Conservation (phyloP, 352 stramenopile genomes). For the Phytophthora europaea region DNA sequence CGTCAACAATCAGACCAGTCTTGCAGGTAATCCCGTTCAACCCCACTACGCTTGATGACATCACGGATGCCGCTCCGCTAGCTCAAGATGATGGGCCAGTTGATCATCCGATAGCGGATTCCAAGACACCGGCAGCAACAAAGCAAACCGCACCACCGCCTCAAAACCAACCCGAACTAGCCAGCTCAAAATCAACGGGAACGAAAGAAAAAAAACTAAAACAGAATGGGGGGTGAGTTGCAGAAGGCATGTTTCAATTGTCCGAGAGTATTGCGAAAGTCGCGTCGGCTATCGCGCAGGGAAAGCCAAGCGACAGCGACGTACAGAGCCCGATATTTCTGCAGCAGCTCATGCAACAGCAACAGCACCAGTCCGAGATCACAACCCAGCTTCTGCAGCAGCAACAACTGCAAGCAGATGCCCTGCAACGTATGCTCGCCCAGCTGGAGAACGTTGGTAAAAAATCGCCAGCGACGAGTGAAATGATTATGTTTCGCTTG, state of each 20-base stretch:
- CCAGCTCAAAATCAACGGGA: too few species aligned
- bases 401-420: not conserved
- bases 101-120: too few species aligned
- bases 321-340: not conserved
- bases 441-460: not conserved
- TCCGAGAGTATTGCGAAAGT: not conserved
- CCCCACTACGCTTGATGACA: not conserved
- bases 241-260: not conserved
- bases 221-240: not conserved
- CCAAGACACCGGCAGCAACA: too few species aligned
- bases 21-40: not conserved
- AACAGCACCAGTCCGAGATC: not conserved
- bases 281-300: not conserved
- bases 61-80: not conserved
- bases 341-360: not conserved
- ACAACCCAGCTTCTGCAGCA: not conserved
- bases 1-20: not conserved
- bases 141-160: too few species aligned
- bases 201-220: not conserved
- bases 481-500: not conserved
- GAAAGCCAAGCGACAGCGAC: not conserved
- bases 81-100: not conserved
- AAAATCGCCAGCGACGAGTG: not conserved
- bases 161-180: too few species aligned
- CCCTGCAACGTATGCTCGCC: not conserved